Conservation (phyloP, 2,329 filamentous ascomycete genomes). For the Stemphylium vesicarium region DNA sequence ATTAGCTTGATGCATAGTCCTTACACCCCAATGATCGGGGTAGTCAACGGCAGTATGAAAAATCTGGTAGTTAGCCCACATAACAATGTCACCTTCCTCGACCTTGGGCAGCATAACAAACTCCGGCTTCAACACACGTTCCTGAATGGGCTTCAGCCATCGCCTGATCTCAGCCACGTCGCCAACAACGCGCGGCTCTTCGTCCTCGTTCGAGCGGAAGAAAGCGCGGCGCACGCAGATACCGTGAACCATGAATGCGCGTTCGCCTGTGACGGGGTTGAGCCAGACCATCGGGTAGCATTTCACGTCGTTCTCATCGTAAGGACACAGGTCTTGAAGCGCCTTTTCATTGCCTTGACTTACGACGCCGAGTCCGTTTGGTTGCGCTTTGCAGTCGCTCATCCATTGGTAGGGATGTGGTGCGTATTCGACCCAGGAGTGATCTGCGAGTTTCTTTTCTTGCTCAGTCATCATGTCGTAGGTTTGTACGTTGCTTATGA, state of each 20-base stretch:
- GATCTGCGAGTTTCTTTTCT: conserved; percentile 52
- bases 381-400: conserved; percentile 48
- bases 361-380: conserved; percentile 52
- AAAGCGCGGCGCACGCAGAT: conserved; percentile 40
- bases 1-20: conserved; percentile 58
- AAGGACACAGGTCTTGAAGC: conserved; percentile 48
- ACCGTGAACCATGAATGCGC: conserved; percentile 19
- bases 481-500: conserved; percentile 53
- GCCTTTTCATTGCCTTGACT: conserved; percentile 49
- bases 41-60: conserved; percentile 55
- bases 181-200: conserved; percentile 47
- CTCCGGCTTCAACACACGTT: conserved; percentile 52
- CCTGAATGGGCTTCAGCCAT: conserved; percentile 48
- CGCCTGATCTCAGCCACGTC: conserved; percentile 49
- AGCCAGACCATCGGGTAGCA: conserved; percentile 57
- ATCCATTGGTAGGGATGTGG: conserved; percentile 51
- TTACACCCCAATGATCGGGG: conserved; percentile 46
- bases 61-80: conserved; percentile 29
- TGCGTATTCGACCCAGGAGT: conserved; percentile 57
- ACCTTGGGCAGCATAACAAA: conserved; percentile 50
- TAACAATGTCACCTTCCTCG: conserved; percentile 53
- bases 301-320: conserved; percentile 48
- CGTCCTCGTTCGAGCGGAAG: conserved; percentile 42
- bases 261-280: conserved; percentile 52
- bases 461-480: conserved; percentile 53